Base-by-base conservation (phyloP, 768 basidiomycete species). In the Termitomyces sp. region DNA sequence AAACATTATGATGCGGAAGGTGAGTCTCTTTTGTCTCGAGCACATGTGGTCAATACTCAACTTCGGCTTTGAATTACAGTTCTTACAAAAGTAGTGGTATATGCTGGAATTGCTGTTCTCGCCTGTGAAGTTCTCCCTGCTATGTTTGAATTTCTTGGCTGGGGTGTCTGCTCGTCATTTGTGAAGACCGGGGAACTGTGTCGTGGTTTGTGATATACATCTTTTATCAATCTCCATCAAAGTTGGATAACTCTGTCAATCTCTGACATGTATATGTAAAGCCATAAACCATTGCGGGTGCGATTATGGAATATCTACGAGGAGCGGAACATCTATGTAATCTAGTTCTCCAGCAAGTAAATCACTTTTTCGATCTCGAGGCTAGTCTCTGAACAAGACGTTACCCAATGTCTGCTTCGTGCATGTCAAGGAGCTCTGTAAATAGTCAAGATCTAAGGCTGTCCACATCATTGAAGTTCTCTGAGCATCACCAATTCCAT, bases 1-100 rank as follows among this genome's bases (percentile, higher is more conserved):
- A 89, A 84, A 56, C 90, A 89, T 71, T 91, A 92, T 63, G 92
- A 93, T 71, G 91, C 88, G 12, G 90, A 91, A 70, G 91, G 91
- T 91, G 55, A 60, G 83, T 74, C 54, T 33, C 33, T 15, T 41
- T 3, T 28, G 21, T 38, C 44, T 21, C 55, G n/a, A 21, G 19
- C 21, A 10, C 37, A 7, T 15, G 17, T 19, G 50, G 26, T 7
- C 15, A 26, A 41, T 12, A 7, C 8, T 8, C 19, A 17, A 51
- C 3, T 28, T 30, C 12, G 26, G 28, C 10, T n/a, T 40, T 3
- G 1, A 26, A 10, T 28, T n/a, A 26, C 48, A 93, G 92, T 94
- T 8, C 70, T 94, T 59, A 94, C 93, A 28, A 95, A 94, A 73
- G 85, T 94, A 12, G 83, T 92, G 44, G 94, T 95, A 5, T 96